phyloP scores from a whole-genome alignment of 495 filamentous ascomycete genomes.

The Bathelium albidoporum region DNA sequence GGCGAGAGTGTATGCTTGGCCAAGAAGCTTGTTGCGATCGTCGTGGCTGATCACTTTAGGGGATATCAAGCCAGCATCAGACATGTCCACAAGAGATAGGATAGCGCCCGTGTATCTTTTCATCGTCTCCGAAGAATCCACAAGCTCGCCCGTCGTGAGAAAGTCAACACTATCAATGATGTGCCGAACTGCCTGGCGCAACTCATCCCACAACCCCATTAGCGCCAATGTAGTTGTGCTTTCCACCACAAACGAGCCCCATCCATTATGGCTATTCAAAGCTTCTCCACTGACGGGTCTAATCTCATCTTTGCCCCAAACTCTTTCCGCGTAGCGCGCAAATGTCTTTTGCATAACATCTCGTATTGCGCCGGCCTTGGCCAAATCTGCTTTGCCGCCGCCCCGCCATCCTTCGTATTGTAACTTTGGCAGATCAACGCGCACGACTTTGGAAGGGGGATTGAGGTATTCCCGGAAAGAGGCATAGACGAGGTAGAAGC shows the following conservation, averaged over 20 bases:
- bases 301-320: conserved; percentile 29
- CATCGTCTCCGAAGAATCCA: conserved; percentile 29
- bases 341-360: conserved; percentile 27
- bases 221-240: conserved; percentile 25
- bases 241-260: conserved; percentile 31
- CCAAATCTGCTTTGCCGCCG: conserved; percentile 5
- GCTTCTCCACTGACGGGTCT: conserved; percentile 21
- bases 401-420: conserved; percentile 20
- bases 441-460: neutral
- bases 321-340: conserved; percentile 20
- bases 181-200: conserved; percentile 20
- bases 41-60: conserved; percentile 11
- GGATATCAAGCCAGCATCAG: conserved; percentile 21
- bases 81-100: conserved; percentile 24
- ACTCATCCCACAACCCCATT: conserved; percentile 29
- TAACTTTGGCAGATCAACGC: neutral
- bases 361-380: conserved; percentile 15
- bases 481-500: conserved; percentile 14
- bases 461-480: neutral
- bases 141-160: conserved; percentile 16
- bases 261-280: conserved; percentile 23
- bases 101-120: conserved; percentile 27
- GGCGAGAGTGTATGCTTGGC: conserved; percentile 24
- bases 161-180: conserved; percentile 26
- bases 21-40: conserved; percentile 19